Percentiles rank a stretch among this genome's conserved stretches.
Evolutionary conservation across 2,329 filamentous ascomycete species (phyloP).

Genomic region (Aspergillus eucalypticola): DNA sequence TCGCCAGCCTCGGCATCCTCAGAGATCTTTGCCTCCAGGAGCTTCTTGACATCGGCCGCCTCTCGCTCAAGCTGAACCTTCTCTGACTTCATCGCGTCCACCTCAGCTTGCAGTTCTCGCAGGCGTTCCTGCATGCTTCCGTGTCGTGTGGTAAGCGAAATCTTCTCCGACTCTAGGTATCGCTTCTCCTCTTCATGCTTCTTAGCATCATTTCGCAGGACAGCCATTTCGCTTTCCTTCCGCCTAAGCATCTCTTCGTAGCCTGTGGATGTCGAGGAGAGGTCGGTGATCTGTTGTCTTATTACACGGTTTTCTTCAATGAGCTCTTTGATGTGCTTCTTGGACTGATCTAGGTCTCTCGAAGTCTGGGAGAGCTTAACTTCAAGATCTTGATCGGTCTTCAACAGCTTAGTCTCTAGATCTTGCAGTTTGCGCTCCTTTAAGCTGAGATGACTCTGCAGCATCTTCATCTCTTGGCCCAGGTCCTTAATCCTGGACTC

Average conservation of each 20-base stretch:
- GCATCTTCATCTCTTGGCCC: conserved; percentile 81
- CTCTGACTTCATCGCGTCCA: conserved; percentile 81
- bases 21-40: conserved; percentile 84
- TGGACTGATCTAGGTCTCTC: conserved; percentile 76
- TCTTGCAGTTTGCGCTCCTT: conserved; percentile 91
- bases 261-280: conserved; percentile 88
- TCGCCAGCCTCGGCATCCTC: conserved; percentile 84
- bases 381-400: conserved; percentile 85
- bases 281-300: conserved; percentile 78
- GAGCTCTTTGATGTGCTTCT: conserved; percentile 73
- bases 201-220: conserved; percentile 81
- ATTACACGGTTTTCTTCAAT: conserved; percentile 78
- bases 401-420: conserved; percentile 78
- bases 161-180: conserved; percentile 76
- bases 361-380: conserved; percentile 75
- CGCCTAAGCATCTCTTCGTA: conserved; percentile 91
- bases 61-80: conserved; percentile 84
- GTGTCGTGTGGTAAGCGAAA: conserved; percentile 69
- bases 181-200: conserved; percentile 79
- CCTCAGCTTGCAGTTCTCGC: conserved; percentile 82
- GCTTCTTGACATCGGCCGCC: conserved; percentile 79
- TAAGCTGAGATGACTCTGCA: conserved; percentile 83
- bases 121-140: conserved; percentile 74
- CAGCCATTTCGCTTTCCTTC: conserved; percentile 88
- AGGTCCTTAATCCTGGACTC: conserved; percentile 75